A percentile compares a stretch with the other conserved stretches of the same genome.
phyloP scores from a whole-genome alignment of 441 rosid genomes.

The Euphorbia schlechtendalii region DNA sequence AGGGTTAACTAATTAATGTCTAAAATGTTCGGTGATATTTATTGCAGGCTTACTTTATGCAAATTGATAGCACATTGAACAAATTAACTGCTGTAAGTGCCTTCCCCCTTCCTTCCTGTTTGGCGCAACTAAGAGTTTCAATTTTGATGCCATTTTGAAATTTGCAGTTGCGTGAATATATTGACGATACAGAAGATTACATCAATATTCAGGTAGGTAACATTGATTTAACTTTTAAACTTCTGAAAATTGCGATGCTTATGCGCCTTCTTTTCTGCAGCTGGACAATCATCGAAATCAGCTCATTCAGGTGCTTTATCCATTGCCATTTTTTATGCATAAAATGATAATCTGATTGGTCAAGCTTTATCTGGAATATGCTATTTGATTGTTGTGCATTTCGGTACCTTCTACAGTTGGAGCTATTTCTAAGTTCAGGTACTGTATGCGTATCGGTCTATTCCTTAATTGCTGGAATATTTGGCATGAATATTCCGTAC shows the following conservation, averaged over 20 bases:
- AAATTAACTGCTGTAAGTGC: constrained; percentile 63
- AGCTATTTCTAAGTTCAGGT: constrained; percentile 73
- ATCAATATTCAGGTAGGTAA: constrained; percentile 80
- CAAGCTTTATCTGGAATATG: neutral
- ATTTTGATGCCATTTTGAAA: constrained; percentile 2
- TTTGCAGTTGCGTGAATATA: constrained; percentile 71
- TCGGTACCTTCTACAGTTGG: constrained; percentile 53
- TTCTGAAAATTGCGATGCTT: neutral
- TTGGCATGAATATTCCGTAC: constrained; percentile 92
- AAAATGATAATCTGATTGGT: neutral
- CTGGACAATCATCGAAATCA: constrained; percentile 98
- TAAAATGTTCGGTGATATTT: constrained; percentile 9
- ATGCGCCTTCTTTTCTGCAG: constrained; percentile 34
- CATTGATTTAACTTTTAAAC: constrained; percentile 5
- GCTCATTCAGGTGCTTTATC: constrained; percentile 69
- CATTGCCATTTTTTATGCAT: too few species aligned
- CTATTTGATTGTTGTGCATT: neutral
- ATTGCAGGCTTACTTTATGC: constrained; percentile 94
- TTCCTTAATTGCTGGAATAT: constrained; percentile 74
- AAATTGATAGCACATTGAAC: constrained; percentile 87
- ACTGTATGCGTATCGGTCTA: constrained; percentile 60
- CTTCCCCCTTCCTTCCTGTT: neutral
- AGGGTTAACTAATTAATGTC: neutral
- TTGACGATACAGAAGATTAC: too few species aligned
- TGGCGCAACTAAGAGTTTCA: neutral